Percentiles rank a stretch among this genome's conserved stretches.
These are phyloP conservation scores for Gentiana dahurica DNA, from an alignment of 257 asterid genomes.

Conservation along the genomic window DNA sequence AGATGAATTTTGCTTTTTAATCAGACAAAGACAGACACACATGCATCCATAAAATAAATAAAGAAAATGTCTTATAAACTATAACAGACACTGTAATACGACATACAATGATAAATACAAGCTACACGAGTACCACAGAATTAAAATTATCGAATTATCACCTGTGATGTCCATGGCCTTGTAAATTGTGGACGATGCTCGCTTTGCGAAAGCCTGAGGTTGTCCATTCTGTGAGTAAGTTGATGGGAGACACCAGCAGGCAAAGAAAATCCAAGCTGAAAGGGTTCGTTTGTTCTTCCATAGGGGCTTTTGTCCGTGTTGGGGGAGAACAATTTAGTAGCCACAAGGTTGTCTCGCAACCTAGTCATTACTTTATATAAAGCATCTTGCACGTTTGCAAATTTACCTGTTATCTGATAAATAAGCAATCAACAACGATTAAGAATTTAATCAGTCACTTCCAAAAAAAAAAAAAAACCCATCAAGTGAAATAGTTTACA, in stretches of 20 bases:
- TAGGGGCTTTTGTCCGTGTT: constrained; percentile 26
- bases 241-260: constrained; percentile 26
- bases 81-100: too few relatives aligned
- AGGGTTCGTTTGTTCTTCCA: constrained; percentile 30
- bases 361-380: constrained; percentile 46
- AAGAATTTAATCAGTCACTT: neutral
- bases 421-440: constrained; percentile 8
- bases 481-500: neutral
- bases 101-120: too few relatives aligned
- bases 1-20: too few relatives aligned
- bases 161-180: constrained; percentile 32
- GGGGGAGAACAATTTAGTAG: constrained; percentile 20
- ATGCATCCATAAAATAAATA: too few relatives aligned
- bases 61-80: too few relatives aligned
- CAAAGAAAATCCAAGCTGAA: constrained; percentile 26
- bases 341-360: constrained; percentile 42
- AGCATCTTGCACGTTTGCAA: constrained; percentile 53
- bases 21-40: too few relatives aligned
- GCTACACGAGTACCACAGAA: too few relatives aligned
- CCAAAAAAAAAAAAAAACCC: neutral
- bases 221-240: constrained; percentile 29
- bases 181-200: constrained; percentile 20
- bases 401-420: constrained; percentile 61
- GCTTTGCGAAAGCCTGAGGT: constrained; percentile 33
- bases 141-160: constrained; percentile 1